phyloP scores from a whole-genome alignment of 768 basidiomycete species.

The Auricularia sp. region DNA sequence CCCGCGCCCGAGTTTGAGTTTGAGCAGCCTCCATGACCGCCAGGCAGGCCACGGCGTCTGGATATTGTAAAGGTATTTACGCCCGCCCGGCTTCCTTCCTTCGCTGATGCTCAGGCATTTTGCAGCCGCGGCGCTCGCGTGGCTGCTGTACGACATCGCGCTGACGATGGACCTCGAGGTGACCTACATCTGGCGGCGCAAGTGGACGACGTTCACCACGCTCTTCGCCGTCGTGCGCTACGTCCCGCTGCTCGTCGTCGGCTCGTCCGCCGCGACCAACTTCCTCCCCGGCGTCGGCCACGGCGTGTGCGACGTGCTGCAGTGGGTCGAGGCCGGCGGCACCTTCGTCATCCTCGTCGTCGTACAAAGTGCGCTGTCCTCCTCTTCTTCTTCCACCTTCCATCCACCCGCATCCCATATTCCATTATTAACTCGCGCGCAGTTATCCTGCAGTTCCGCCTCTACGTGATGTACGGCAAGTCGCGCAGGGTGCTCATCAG shows the following conservation, averaged over 20 bases:
- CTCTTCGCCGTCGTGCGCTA: background rate
- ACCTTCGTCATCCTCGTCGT: background rate
- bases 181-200: background rate
- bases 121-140: background rate
- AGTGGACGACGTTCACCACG: background rate
- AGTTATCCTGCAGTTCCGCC: background rate
- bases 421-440: background rate
- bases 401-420: no score
- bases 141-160: background rate
- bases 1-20: background rate
- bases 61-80: background rate
- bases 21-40: background rate
- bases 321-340: background rate
- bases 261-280: background rate
- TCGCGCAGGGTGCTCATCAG: background rate
- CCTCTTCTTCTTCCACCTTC: background rate
- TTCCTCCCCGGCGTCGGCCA: background rate
- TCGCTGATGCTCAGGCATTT: background rate
- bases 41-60: background rate
- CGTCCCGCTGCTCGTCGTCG: background rate
- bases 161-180: background rate
- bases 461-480: background rate
- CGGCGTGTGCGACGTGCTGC: background rate
- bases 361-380: background rate
- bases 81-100: background rate